A percentile compares a stretch with the other conserved stretches of the same genome.
phyloP scores from a whole-genome alignment of 2,329 filamentous ascomycete species.

The Shiraia sp. region DNA sequence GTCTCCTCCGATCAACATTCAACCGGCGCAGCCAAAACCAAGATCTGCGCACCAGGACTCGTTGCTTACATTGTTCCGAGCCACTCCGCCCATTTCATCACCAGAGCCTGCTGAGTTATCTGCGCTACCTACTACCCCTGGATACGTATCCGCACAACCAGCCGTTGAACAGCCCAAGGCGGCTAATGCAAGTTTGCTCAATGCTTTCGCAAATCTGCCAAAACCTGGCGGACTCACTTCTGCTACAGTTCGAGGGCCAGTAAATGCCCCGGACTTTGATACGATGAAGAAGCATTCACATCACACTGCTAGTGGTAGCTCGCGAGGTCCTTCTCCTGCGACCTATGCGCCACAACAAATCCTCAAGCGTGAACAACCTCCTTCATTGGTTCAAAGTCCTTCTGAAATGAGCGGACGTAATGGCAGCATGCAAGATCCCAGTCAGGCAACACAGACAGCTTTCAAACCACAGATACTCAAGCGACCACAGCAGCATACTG shows the following conservation, averaged over 20 bases:
- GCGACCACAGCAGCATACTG: slow-evolving; percentile 33
- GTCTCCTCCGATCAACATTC: slow-evolving; percentile 32
- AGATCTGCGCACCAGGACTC: slow-evolving; percentile 50
- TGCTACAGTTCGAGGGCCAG: slow-evolving; percentile 47
- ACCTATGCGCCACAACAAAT: slow-evolving; percentile 36
- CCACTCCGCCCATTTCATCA: slow-evolving; percentile 29
- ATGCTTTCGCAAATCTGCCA: slow-evolving; percentile 19
- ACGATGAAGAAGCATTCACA: slow-evolving; percentile 41
- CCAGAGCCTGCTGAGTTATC: slow-evolving; percentile 51
- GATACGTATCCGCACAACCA: slow-evolving; percentile 26
- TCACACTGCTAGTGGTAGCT: slow-evolving; percentile 21
- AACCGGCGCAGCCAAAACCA: slow-evolving; percentile 40
- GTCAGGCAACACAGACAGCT: slow-evolving; percentile 13
- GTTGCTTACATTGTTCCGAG: slow-evolving; percentile 51
- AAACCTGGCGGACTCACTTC: slow-evolving; percentile 37
- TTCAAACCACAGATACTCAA: slow-evolving; percentile 45
- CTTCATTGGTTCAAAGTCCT: slow-evolving; percentile 7
- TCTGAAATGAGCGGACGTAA: slow-evolving; percentile 4
- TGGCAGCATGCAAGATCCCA: slow-evolving; percentile 7
- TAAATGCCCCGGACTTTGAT: slow-evolving; percentile 48
- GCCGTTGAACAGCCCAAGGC: slow-evolving; percentile 15
- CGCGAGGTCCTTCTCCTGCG: slow-evolving; percentile 35
- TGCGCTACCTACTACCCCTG: slow-evolving; percentile 48
- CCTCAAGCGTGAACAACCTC: slow-evolving; percentile 21
- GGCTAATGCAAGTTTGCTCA: slow-evolving; percentile 23